Evolutionary conservation across 2,329 filamentous ascomycete species (phyloP).

Genomic region (Neofusicoccum laricinum): DNA sequence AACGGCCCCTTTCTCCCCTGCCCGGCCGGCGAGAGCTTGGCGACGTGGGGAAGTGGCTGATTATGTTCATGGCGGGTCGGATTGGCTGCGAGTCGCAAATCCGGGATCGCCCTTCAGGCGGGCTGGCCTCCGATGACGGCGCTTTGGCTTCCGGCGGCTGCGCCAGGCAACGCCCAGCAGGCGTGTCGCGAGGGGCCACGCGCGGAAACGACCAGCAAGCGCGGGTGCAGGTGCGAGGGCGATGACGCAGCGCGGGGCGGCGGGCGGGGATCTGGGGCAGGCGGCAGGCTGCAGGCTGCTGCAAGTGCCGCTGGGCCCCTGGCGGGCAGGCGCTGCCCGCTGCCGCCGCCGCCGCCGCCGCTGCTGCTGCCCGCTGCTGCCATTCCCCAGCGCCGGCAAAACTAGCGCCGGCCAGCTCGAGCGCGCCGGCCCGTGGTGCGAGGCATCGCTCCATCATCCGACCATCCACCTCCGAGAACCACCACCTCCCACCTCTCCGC

Average conservation of each 20-base stretch:
- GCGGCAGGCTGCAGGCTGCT: not conserved
- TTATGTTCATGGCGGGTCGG: not conserved
- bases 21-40: not conserved
- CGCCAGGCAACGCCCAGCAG: not conserved
- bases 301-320: not conserved
- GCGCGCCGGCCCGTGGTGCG: conserved; percentile 3
- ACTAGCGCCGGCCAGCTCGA: not conserved
- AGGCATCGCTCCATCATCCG: not conserved
- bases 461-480: conserved; percentile 3
- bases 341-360: too few species aligned
- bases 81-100: not conserved
- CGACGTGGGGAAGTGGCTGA: not conserved
- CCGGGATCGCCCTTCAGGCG: not conserved
- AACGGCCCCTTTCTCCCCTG: not conserved
- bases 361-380: not conserved
- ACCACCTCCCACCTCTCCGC: not conserved
- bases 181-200: too few species aligned
- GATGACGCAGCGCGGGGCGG: not conserved
- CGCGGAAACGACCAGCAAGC: too few species aligned
- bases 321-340: not conserved
- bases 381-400: not conserved
- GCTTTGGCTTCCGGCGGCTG: not conserved
- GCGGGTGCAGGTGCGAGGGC: too few species aligned
- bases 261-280: not conserved
- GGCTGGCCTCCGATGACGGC: not conserved